Base-by-base conservation (phyloP, 73 alveolate genomes). In the Paramecium biaurelia region DNA sequence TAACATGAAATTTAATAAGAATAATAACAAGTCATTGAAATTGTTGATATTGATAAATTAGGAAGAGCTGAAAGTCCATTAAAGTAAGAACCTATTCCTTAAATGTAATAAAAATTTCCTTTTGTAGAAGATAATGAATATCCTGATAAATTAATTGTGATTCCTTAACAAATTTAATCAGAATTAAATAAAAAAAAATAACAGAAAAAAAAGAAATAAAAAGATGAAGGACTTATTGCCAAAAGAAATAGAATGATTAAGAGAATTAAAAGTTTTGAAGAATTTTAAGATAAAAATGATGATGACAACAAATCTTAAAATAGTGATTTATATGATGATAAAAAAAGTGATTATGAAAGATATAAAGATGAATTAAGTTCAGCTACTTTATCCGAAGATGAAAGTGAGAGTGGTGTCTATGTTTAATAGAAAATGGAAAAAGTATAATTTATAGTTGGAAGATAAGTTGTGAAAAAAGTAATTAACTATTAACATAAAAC, bases 311-410 rank as follows among this genome's bases (percentile, higher is more conserved):
- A 72, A 72, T 35, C 59, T 7, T 72, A 72, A 72, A 21, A 37
- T 15, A 72, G 86, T 21, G 59, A 72, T 15, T 14, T 2, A 1
- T 72, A 28, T 35, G 58, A 72, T 72, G 58, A 38, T 38, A 35
- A 35, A 6, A 38, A 32, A 35, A 72, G 59, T 72, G 86, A 72
- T 72, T 72, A 15, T 72, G 86, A 72, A 35, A 72, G 24, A 37
- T 72, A 72, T 11, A 72, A 72, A 18, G 86, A 72, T 72, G 86
- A 72, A 38, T 26, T 72, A 2, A 72, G 56, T 15, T 72, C 86
- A 12, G 56, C 86, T 5, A 72, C 10, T 35, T 32, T 72, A 72
- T 72, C 86, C 2, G 86, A 72, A 35, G 86, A 72, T 72, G 86
- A 72, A 37, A 35, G 86, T 72, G 86, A 72, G 38, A 72, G 86